Evolutionary conservation across 2,329 filamentous ascomycete genomes (phyloP), one percentile per base, ranked within the genome.

Genomic region (Fusarium sacchari): DNA sequence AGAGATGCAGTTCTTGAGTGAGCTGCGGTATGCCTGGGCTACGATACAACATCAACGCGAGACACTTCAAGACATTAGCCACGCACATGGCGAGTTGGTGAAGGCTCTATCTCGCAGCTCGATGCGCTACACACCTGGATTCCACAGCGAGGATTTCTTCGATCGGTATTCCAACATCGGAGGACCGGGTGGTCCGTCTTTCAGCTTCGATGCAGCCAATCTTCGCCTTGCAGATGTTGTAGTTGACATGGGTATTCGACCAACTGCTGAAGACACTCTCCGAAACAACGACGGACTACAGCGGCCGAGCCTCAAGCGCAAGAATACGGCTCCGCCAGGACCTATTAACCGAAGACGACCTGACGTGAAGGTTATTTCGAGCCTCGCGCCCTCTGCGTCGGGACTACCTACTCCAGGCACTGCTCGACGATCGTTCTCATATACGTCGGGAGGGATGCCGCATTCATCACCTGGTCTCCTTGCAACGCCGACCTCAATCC

Each of bases 121-220:
- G 13, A 91, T 93, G 87, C 84, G 93, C 15, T 94, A 94, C 74
- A 91, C 91, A 1, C 92, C 93, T 0, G 92, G 94, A 4, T 96
- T 96, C 77, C 93, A 96, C 69, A 88, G 95, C 20, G 94, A 96
- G 72, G 93, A 96, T 79, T 97, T 97, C 81, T 95, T 96, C 76
- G 93, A 96, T 76, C 88, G 94, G 34, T 97, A 97, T 67, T 82
- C 84, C 1, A 88, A 87, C 65, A 85, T 90, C 49, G 85, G 86
- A 3, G 86, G 87, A 0, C 84, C 84, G 26, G 90, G 90, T 1
- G 92, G 91, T 2, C 87, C 90, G 64, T 85, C 87, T 0, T 88
- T 87, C 72, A 84, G 82, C 10, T 93, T 96, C 61, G 93, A 96
- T 76, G 90, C 92, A 4, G 91, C 93, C 4, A 93, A 95, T 77